A percentile compares a stretch with the other conserved stretches of the same genome.
phyloP scores from a whole-genome alignment of 2,329 filamentous ascomycete genomes.

The Escovopsis sp. region DNA sequence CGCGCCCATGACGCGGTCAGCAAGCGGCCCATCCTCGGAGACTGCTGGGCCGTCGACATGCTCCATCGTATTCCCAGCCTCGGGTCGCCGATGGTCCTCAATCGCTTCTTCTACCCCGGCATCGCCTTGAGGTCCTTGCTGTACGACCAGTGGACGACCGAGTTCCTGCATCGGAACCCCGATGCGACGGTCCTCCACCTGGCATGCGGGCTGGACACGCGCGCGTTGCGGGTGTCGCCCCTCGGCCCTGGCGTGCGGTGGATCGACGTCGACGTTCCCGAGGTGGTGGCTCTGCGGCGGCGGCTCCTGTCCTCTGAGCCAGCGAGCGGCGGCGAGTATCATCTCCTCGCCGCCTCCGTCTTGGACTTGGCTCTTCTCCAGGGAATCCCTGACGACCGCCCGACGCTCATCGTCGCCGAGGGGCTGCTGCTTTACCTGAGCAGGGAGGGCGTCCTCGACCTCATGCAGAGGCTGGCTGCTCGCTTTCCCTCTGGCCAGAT shows the following conservation, averaged over 20 bases:
- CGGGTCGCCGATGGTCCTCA: not conserved
- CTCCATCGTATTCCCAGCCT: not conserved
- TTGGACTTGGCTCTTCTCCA: not conserved
- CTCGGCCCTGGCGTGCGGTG: not conserved
- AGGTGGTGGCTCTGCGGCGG: not conserved
- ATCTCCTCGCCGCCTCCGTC: not conserved
- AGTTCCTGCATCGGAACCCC: not conserved
- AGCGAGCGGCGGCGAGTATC: not conserved
- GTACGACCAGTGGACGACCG: not conserved
- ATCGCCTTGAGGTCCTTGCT: not conserved
- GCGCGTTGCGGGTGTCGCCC: not conserved
- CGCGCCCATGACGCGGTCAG: not conserved
- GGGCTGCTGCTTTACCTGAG: not conserved
- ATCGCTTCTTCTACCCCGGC: not conserved
- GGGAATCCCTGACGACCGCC: not conserved
- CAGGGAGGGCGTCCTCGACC: not conserved
- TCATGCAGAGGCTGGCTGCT: not conserved
- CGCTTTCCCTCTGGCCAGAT: not conserved
- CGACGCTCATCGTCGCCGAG: not conserved
- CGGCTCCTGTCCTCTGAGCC: not conserved
- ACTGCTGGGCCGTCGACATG: not conserved
- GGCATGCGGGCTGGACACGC: not conserved
- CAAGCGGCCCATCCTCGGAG: not conserved
- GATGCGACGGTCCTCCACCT: not conserved
- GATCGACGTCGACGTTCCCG: not conserved